Evolutionary conservation across 768 basidiomycete species (phyloP).

Genomic region (Rhizopogon roseolus): DNA sequence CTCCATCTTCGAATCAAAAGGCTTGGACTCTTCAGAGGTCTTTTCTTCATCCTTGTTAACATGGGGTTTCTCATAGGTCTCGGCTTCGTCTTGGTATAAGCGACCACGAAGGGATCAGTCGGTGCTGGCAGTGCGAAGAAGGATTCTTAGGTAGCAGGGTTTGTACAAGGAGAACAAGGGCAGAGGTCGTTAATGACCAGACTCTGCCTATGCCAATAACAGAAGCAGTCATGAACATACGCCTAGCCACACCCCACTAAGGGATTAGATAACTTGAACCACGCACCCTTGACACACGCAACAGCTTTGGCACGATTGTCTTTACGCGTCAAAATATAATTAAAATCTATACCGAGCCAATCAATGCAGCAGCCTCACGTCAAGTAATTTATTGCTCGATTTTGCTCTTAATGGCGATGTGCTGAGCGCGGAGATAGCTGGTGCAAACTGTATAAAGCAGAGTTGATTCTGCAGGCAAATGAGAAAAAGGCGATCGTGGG

Average conservation of each 20-base stretch:
- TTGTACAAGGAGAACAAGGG: no score
- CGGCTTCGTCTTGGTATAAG: constrained; percentile 28
- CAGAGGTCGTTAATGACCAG: no score
- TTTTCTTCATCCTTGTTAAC: constrained; percentile 29
- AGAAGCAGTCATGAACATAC: no score
- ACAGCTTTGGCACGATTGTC: neutral
- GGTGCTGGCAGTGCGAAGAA: no score
- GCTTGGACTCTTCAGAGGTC: constrained; percentile 21
- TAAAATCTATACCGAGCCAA: neutral
- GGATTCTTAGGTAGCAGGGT: no score
- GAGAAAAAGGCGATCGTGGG: neutral
- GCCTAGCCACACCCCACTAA: no score
- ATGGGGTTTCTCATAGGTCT: constrained; percentile 11
- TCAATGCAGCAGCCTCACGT: neutral
- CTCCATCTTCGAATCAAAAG: neutral
- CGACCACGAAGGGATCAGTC: no score
- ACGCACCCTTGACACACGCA: neutral
- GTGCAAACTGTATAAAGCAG: neutral
- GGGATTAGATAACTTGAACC: no score
- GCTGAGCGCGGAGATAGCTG: neutral
- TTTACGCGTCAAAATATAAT: neutral
- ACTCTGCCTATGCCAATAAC: no score
- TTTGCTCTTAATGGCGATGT: neutral
- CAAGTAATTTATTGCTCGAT: no score
- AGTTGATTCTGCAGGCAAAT: neutral